Conservation (phyloP, 768 basidiomycete species). For the Macrolepiota albuminosa region DNA sequence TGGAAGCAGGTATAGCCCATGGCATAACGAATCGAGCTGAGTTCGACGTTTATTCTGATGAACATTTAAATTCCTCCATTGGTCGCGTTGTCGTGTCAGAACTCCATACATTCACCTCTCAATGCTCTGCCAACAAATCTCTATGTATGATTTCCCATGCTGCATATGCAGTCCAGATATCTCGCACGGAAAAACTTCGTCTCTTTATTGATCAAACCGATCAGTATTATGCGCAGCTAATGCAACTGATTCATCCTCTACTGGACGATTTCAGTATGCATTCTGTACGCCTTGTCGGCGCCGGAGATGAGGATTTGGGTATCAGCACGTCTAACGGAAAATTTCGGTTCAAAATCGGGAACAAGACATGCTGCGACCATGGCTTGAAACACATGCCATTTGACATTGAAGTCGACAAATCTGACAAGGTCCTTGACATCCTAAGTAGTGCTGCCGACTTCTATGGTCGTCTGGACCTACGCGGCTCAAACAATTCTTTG, state of each 20-base stretch:
- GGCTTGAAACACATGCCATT: conserved; percentile 1
- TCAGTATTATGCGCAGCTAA: background rate
- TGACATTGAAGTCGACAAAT: background rate
- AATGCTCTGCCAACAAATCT: background rate
- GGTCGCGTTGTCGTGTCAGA: background rate
- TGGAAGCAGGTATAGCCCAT: background rate
- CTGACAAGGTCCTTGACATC: background rate
- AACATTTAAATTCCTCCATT: background rate
- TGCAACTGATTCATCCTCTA: background rate
- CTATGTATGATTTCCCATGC: background rate
- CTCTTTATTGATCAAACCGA: background rate
- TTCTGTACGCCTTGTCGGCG: background rate
- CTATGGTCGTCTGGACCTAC: background rate
- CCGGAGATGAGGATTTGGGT: background rate
- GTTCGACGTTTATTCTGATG: background rate
- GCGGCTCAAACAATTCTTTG: background rate
- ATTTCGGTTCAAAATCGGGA: background rate
- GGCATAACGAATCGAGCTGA: background rate
- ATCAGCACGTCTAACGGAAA: background rate
- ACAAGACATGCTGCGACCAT: background rate
- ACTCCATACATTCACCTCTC: background rate
- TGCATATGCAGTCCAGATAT: background rate
- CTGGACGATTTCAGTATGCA: too few relatives aligned
- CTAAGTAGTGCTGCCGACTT: background rate
- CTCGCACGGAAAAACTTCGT: too few relatives aligned